These are phyloP conservation scores for Daldinia loculata DNA, from an alignment of 495 filamentous ascomycete species.

Conservation along the genomic window DNA sequence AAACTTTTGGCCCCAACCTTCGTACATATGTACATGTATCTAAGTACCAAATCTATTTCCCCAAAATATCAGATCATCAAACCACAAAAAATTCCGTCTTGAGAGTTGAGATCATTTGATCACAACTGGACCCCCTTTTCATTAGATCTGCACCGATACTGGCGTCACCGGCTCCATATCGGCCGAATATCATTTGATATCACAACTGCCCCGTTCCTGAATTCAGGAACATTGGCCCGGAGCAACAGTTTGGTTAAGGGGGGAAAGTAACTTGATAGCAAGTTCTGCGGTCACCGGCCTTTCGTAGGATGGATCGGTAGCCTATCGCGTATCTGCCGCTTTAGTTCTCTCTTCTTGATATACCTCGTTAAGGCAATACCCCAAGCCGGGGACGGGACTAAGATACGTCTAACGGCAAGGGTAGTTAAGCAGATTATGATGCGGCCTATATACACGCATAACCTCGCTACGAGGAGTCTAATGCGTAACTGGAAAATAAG, in stretches of 20 bases:
- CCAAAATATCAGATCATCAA: slow-evolving; percentile 28
- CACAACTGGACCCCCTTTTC: slow-evolving; percentile 20
- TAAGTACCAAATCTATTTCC: slow-evolving; percentile 8
- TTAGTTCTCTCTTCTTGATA: slow-evolving; percentile 2
- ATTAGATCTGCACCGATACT: slow-evolving; percentile 33
- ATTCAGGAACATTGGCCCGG: slow-evolving; percentile 19
- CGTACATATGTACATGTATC: slow-evolving; percentile 3
- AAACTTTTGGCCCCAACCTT: too few species aligned
- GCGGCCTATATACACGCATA: slow-evolving; percentile 23
- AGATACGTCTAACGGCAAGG: background rate
- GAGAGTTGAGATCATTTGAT: slow-evolving; percentile 27
- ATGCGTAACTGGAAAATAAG: slow-evolving; percentile 15
- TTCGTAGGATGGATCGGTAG: slow-evolving; percentile 34
- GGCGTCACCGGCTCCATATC: slow-evolving; percentile 40
- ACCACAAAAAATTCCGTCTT: slow-evolving; percentile 26
- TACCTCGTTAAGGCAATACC: background rate
- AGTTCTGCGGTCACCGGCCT: slow-evolving; percentile 7
- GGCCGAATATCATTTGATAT: slow-evolving; percentile 28
- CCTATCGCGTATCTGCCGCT: slow-evolving; percentile 15
- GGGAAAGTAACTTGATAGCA: background rate
- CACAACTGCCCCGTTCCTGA: slow-evolving; percentile 13
- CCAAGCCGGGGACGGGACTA: background rate
- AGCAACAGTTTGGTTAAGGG: slow-evolving; percentile 20
- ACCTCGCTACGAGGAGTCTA: slow-evolving; percentile 17
- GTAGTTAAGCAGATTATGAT: slow-evolving; percentile 31